Percentiles rank a stretch among this genome's conserved stretches.
phyloP scores from a whole-genome alignment of 1,139 yeast species.

The Insectozyma bohioensis region DNA sequence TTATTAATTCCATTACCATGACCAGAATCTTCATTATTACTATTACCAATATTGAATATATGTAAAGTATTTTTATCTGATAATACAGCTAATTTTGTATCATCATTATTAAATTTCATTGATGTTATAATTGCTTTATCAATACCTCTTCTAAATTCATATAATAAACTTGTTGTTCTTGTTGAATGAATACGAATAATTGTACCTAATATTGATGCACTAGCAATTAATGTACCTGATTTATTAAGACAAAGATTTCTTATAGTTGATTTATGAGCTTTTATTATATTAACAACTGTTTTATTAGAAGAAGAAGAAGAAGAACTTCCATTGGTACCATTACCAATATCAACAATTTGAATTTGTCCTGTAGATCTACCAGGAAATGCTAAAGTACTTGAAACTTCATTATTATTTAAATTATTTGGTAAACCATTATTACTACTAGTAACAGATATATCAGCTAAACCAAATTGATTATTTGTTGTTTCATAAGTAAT shows the following conservation, averaged over 20 bases:
- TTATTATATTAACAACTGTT: constrained; percentile 55
- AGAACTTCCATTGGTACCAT: constrained; percentile 59
- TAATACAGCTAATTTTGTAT: constrained; percentile 73
- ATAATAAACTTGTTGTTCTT: constrained; percentile 66
- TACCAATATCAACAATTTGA: constrained; percentile 72
- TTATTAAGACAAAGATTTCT: constrained; percentile 67
- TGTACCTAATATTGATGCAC: constrained; percentile 88
- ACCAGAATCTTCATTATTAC: constrained; percentile 1
- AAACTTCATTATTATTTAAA: neutral
- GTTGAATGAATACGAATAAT: constrained; percentile 79
- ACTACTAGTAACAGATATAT: constrained; percentile 40
- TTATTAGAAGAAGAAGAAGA: neutral
- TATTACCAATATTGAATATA: constrained; percentile 55
- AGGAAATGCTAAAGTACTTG: constrained; percentile 65
- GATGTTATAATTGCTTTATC: constrained; percentile 81
- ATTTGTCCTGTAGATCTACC: constrained; percentile 70
- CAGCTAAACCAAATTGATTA: constrained; percentile 70
- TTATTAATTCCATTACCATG: constrained; percentile 9
- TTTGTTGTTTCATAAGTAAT: constrained; percentile 71
- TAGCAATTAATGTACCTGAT: constrained; percentile 79
- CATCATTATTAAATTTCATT: constrained; percentile 80
- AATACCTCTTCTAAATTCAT: constrained; percentile 84
- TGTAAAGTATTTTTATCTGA: constrained; percentile 90
- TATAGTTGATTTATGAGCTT: constrained; percentile 78
- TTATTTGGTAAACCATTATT: neutral